These are phyloP conservation scores for Fraxinus platypoda DNA, from an alignment of 305 asterid species.

Conservation along the genomic window DNA sequence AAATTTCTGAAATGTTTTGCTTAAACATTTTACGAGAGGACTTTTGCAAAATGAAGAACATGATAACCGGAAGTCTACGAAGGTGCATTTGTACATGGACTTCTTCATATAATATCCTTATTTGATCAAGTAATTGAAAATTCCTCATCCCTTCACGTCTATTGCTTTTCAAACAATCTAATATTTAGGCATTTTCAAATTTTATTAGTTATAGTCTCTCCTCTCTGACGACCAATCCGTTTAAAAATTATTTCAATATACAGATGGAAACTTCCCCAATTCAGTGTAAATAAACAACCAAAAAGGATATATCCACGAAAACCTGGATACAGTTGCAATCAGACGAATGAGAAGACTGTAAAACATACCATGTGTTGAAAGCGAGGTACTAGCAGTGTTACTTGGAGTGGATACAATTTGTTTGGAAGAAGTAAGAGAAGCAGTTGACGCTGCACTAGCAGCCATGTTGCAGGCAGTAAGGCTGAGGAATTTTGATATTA, in stretches of 20 bases:
- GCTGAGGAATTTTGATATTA: background rate
- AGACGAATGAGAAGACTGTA: background rate
- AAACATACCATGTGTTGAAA: constrained; percentile 27
- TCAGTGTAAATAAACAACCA: background rate
- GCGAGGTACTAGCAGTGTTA: constrained; percentile 21
- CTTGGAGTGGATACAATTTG: constrained; percentile 36
- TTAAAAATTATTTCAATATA: too few relatives aligned
- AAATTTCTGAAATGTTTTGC: background rate
- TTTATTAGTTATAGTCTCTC: too few relatives aligned
- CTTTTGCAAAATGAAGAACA: background rate
- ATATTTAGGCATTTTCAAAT: background rate
- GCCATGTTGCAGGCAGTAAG: constrained; percentile 10
- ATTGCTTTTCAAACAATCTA: too few relatives aligned
- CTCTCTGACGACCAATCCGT: background rate
- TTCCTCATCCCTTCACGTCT: too few relatives aligned
- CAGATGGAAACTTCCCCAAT: background rate
- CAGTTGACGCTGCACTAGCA: constrained; percentile 20
- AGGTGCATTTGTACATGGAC: background rate
- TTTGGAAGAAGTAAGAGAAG: constrained; percentile 26
- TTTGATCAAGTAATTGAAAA: too few relatives aligned
- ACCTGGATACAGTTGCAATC: background rate
- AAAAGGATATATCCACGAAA: background rate
- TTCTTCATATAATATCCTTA: too few relatives aligned
- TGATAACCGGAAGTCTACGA: background rate
- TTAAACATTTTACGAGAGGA: too few relatives aligned